Evolutionary conservation across 768 basidiomycete species (phyloP).

Genomic region (Rhodotorula kratochvilovae): DNA sequence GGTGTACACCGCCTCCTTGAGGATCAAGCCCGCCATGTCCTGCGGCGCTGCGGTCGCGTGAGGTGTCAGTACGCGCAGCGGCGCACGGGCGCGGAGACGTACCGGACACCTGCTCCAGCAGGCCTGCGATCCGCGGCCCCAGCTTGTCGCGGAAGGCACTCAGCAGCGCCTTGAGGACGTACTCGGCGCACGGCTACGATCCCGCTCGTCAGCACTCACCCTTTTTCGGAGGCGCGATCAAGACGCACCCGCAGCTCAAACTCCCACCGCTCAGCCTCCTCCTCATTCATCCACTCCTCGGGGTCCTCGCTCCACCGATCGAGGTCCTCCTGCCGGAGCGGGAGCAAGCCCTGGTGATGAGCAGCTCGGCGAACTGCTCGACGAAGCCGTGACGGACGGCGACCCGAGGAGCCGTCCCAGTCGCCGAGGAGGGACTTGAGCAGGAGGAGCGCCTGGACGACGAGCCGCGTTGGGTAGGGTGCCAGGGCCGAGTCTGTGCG

Average conservation of each 20-base stretch:
- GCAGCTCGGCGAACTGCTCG: constrained; percentile 58
- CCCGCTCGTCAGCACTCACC: not conserved
- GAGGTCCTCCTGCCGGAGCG: constrained; percentile 72
- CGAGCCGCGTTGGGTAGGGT: constrained; percentile 31
- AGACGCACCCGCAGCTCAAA: constrained; percentile 75
- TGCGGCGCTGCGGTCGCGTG: constrained; percentile 45
- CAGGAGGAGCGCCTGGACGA: constrained; percentile 39
- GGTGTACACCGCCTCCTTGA: constrained; percentile 83
- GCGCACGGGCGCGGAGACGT: constrained; percentile 34
- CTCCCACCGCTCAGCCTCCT: constrained; percentile 86
- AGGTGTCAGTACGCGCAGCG: not conserved
- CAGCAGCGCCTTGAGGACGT: constrained; percentile 77
- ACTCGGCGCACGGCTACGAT: constrained; percentile 78
- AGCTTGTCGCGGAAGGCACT: constrained; percentile 67
- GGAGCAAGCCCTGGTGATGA: constrained; percentile 81
- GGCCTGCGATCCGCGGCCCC: constrained; percentile 60
- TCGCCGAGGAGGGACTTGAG: constrained; percentile 34
- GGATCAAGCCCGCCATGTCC: constrained; percentile 61
- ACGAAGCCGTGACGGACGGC: constrained; percentile 24
- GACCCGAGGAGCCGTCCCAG: constrained; percentile 34
- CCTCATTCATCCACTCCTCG: constrained; percentile 88
- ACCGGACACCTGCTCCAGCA: constrained; percentile 63
- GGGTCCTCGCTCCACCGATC: constrained; percentile 80
- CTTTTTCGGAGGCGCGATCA: not conserved
- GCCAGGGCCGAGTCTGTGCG: constrained; percentile 19